Base-by-base conservation (phyloP, 768 basidiomycete species). In the Termitomyces sp. region DNA sequence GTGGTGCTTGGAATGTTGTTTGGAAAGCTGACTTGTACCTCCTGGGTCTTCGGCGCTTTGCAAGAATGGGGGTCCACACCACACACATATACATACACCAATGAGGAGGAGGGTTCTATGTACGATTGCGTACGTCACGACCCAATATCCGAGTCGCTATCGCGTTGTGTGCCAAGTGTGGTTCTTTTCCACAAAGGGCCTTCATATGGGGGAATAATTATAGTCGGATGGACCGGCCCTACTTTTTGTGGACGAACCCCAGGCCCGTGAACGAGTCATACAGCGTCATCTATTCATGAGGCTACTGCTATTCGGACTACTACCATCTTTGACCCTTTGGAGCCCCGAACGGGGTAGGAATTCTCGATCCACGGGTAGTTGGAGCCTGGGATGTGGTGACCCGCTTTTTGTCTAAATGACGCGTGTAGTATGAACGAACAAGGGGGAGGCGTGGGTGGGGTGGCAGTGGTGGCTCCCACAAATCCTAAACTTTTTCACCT, bases 31-130 rank as follows among this genome's bases (percentile, higher is more conserved):
- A 59, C 45, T 4, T 31, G 30, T 41, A 31, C 39, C n/a, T 55
- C 58, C 58, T 59, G 54, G 54, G 37, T 44, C 54, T 6, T 59
- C 58, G 58, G 58, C 44, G 27, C 42, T 18, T 12, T n/a, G 22
- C 13, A 52, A 44, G 57, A 58, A 51, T 50, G 22, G 27, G 34
- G 34, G 34, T 36, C 34, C 34, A 12, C 34, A 11, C 34, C 34
- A 12, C 34, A 36, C 9, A 36, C 12, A 27, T 27, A 27, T 27
- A 27, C 27, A 27, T 27, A 27, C 27, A 27, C n/a, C n/a, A n/a
- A n/a, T n/a, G n/a, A n/a, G 24, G 47, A 18, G 27, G 2, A 47
- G 13, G 16, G 36, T 39, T 41, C 39, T 1, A 6, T 41, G 6
- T 8, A 15, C 42, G 20, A 27, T 27, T 27, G n/a, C 15, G 16